Evolutionary conservation across 2,329 filamentous ascomycete genomes (phyloP).

Genomic region (Colletotrichum shisoi): DNA sequence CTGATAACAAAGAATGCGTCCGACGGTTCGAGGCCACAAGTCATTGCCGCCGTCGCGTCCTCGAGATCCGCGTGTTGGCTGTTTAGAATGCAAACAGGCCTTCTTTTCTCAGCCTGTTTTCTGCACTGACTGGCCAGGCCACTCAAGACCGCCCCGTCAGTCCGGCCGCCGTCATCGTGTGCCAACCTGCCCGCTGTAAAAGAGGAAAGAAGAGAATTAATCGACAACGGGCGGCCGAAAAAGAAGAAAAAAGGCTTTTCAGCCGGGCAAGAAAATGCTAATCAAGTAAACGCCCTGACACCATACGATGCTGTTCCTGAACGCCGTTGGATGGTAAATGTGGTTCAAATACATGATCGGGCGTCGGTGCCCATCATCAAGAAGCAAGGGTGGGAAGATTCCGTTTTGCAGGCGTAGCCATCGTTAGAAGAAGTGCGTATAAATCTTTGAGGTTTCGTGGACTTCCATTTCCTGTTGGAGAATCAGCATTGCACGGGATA

Average conservation of each 20-base stretch:
- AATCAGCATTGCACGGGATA: constrained; percentile 50
- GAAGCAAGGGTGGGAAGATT: constrained; percentile 47
- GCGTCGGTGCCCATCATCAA: constrained; percentile 40
- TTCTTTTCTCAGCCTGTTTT: constrained; percentile 13
- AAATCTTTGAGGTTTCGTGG: constrained; percentile 97
- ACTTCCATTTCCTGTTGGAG: constrained; percentile 94
- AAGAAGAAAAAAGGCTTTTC: constrained; percentile 2
- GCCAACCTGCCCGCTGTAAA: constrained; percentile 12
- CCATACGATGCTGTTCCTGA: constrained; percentile 66
- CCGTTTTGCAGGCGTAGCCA: constrained; percentile 44
- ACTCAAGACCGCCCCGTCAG: constrained; percentile 13
- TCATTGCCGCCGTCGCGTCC: constrained; percentile 34
- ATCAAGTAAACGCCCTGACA: constrained; percentile 61
- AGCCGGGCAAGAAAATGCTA: constrained; percentile 36
- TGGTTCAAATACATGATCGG: constrained; percentile 61
- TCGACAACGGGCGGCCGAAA: constrained; percentile 45
- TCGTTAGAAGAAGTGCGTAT: constrained; percentile 98
- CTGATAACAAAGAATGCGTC: constrained; percentile 29
- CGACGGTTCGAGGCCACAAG: constrained; percentile 29
- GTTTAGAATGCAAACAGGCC: constrained; percentile 31
- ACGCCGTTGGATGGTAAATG: constrained; percentile 60
- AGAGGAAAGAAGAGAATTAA: constrained; percentile 44
- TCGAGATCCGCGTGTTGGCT: constrained; percentile 32
- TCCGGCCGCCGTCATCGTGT: constrained; percentile 26
- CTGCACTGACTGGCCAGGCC: constrained; percentile 34